These are phyloP conservation scores for Sarcodon sp. DNA, from an alignment of 768 basidiomycete genomes.

Conservation along the genomic window DNA sequence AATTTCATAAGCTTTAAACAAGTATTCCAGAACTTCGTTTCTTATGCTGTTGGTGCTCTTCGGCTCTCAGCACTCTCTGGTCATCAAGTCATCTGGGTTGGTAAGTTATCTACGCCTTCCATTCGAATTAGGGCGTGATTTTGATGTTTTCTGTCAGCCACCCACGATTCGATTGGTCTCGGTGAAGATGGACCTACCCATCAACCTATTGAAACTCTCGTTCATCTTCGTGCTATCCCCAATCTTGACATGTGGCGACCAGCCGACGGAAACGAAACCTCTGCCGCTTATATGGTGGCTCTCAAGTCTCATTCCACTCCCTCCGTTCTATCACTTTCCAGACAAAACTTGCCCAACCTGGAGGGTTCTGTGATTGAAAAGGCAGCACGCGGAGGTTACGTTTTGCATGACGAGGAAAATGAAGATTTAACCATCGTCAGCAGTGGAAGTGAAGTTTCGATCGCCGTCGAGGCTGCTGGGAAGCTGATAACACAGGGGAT, in stretches of 20 bases:
- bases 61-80: conserved; percentile 81
- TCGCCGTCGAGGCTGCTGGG: conserved; percentile 78
- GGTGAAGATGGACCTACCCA: conserved; percentile 96
- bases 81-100: conserved; percentile 90
- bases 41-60: conserved; percentile 88
- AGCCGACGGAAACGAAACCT: conserved; percentile 96
- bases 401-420: conserved; percentile 64
- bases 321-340: conserved; percentile 71
- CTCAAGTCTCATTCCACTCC: conserved; percentile 67
- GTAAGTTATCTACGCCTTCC: conserved; percentile 27
- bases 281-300: conserved; percentile 77
- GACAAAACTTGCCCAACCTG: conserved; percentile 90
- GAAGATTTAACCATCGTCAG: conserved; percentile 87
- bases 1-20: not conserved
- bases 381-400: conserved; percentile 79
- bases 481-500: conserved; percentile 67
- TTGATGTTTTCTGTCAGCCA: conserved; percentile 33
- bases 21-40: conserved; percentile 69
- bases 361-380: conserved; percentile 79
- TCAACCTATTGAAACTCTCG: conserved; percentile 86
- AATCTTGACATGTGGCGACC: conserved; percentile 91
- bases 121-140: not conserved
- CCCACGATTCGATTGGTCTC: conserved; percentile 89
- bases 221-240: conserved; percentile 78
- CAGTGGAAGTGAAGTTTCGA: conserved; percentile 80